Conservation (phyloP, 169 alveolate species). For the Cytauxzoon felis region DNA sequence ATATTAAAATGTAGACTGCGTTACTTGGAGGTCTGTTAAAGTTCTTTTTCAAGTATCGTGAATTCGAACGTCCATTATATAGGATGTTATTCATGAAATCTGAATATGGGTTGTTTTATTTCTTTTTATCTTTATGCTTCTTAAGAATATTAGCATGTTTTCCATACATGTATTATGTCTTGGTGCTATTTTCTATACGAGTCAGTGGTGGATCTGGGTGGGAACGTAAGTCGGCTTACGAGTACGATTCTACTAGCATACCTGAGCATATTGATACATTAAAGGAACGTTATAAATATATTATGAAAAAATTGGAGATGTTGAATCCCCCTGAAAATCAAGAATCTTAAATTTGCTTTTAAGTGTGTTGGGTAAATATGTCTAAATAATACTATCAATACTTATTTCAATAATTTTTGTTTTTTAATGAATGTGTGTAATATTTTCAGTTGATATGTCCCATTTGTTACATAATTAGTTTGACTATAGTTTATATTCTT, state of each 20-base stretch:
- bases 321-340: too few relatives aligned
- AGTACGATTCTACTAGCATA: constrained; percentile 8
- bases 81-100: constrained; percentile 7
- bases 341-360: too few relatives aligned
- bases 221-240: constrained; percentile 19
- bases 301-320: not conserved
- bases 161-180: constrained; percentile 33
- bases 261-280: not conserved
- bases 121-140: not conserved
- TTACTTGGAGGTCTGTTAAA: constrained; percentile 9
- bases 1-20: not conserved
- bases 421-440: too few relatives aligned
- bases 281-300: not conserved
- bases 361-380: too few relatives aligned
- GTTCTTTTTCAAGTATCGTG: not conserved
- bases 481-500: not conserved
- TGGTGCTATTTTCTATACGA: constrained; percentile 26
- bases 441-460: not conserved
- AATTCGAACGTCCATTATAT: not conserved
- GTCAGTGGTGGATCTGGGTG: constrained; percentile 45
- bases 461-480: not conserved
- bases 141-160: constrained; percentile 16
- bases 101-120: not conserved
- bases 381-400: too few relatives aligned
- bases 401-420: too few relatives aligned